These are phyloP conservation scores for Symbiotaphrina buchneri DNA, from an alignment of 495 filamentous ascomycete genomes.

Conservation along the genomic window DNA sequence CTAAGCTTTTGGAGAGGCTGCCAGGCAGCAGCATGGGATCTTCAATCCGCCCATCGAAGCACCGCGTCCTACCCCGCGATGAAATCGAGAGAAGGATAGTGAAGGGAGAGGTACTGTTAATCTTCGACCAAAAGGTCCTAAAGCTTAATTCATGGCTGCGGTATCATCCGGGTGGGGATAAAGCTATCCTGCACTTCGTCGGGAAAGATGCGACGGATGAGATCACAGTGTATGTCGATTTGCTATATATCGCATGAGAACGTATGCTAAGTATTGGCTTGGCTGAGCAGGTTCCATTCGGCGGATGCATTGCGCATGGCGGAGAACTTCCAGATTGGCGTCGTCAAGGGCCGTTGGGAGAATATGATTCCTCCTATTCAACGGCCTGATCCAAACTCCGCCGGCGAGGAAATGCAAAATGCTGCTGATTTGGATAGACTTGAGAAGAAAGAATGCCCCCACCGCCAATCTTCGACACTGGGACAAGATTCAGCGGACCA, in stretches of 20 bases:
- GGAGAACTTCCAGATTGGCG: slow-evolving; percentile 12
- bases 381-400: not conserved
- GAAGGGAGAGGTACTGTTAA: no score
- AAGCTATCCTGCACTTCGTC: slow-evolving; percentile 25
- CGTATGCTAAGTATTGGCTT: slow-evolving; percentile 2
- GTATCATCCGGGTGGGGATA: slow-evolving; percentile 20
- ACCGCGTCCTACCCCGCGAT: no score
- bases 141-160: slow-evolving; percentile 20
- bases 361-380: slow-evolving; percentile 13
- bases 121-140: slow-evolving; percentile 19
- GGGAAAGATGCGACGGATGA: slow-evolving; percentile 27
- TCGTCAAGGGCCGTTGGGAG: slow-evolving; percentile 10
- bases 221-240: slow-evolving; percentile 14
- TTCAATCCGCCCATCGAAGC: no score
- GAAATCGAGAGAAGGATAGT: no score
- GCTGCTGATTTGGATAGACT: not conserved
- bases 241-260: slow-evolving; percentile 1
- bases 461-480: not conserved
- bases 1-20: no score
- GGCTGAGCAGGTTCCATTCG: slow-evolving; percentile 10
- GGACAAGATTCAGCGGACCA: not conserved
- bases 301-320: slow-evolving; percentile 8
- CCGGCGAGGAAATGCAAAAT: not conserved
- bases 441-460: not conserved
- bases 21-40: no score